Percentiles rank a stretch among this genome's conserved stretches.
Evolutionary conservation across 2,329 filamentous ascomycete genomes (phyloP).

Genomic region (Alternaria gansuensis): DNA sequence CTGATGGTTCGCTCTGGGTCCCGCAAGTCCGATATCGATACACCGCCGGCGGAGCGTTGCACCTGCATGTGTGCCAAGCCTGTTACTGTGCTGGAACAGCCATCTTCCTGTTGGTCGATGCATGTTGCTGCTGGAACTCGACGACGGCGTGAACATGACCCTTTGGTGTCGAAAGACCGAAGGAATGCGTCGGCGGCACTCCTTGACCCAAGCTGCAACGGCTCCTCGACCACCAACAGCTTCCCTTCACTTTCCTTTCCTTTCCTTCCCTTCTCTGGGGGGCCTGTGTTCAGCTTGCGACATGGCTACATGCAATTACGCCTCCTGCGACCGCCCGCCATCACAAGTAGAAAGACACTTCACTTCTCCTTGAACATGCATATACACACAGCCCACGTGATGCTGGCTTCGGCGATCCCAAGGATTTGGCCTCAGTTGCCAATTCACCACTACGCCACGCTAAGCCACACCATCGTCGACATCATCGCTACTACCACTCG

Average conservation of each 20-base stretch:
- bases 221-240: not conserved
- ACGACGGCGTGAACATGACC: conserved; percentile 7
- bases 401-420: conserved; percentile 6
- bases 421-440: conserved; percentile 9
- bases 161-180: not conserved
- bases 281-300: conserved; percentile 9
- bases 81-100: conserved; percentile 3
- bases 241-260: not conserved
- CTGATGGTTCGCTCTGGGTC: conserved; percentile 10
- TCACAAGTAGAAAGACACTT: not conserved
- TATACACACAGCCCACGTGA: conserved; percentile 21
- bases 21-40: conserved; percentile 16
- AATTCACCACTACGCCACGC: conserved; percentile 12
- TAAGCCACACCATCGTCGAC: conserved; percentile 16
- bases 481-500: conserved; percentile 16
- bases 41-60: conserved; percentile 14
- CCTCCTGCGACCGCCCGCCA: conserved; percentile 15
- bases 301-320: conserved; percentile 10
- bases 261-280: not conserved
- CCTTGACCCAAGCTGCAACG: conserved; percentile 6
- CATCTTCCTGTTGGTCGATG: conserved; percentile 11
- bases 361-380: conserved; percentile 15
- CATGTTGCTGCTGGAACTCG: conserved; percentile 7
- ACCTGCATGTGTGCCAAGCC: conserved; percentile 17
- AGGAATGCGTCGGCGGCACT: conserved; percentile 5